These are phyloP conservation scores for Lobulomyces angularis DNA, from an alignment of 192 early-diverging fungal species.

Conservation along the genomic window DNA sequence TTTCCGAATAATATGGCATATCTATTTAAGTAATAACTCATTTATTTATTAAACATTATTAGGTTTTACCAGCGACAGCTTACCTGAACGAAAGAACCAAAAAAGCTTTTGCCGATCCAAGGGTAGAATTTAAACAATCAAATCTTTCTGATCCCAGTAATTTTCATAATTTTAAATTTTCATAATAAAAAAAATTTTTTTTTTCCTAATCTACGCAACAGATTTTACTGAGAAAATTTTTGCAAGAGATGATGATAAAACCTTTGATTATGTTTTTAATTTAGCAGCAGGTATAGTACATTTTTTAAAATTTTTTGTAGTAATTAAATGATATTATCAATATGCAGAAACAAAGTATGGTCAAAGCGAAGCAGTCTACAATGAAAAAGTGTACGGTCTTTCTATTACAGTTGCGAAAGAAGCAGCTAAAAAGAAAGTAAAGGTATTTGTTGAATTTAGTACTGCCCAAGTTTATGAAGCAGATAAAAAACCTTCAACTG, in stretches of 20 bases:
- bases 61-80: constrained; percentile 65
- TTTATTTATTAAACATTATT: too few species aligned
- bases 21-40: constrained; percentile 1
- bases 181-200: constrained; percentile 3
- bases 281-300: constrained; percentile 66
- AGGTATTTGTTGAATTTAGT: constrained; percentile 71
- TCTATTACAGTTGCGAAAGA: constrained; percentile 69
- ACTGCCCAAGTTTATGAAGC: constrained; percentile 85
- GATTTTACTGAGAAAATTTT: constrained; percentile 64
- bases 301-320: not conserved
- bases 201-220: constrained; percentile 15
- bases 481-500: constrained; percentile 47
- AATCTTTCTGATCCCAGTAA: constrained; percentile 64
- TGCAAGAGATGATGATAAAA: constrained; percentile 44
- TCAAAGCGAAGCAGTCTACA: constrained; percentile 67
- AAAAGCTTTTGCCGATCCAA: constrained; percentile 47
- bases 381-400: constrained; percentile 63
- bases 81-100: constrained; percentile 52
- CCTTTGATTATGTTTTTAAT: constrained; percentile 90
- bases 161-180: constrained; percentile 4
- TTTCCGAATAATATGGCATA: not conserved
- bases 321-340: not conserved
- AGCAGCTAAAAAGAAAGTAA: constrained; percentile 59
- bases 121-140: constrained; percentile 67
- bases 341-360: not conserved